Base-by-base conservation (phyloP, 495 filamentous ascomycete species). In the Tuber melanosporum region DNA sequence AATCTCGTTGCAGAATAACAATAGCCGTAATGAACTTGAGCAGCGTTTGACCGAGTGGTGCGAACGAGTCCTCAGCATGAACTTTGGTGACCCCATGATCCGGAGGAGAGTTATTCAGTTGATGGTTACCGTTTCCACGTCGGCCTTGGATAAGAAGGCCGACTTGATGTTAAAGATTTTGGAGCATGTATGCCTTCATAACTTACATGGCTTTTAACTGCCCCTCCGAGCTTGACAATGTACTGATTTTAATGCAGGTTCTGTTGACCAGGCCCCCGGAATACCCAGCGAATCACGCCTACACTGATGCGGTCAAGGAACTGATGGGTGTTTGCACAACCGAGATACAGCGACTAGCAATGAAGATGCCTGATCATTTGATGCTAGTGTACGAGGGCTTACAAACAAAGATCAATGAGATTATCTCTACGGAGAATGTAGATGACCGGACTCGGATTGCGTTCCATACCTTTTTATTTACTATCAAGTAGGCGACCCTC, bases 241-340 rank as follows among this genome's bases (percentile, higher is more conserved):
- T 7, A 70, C 81, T 83, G 4, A 78, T 45, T 39, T 66, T n/a
- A 14, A 22, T 69, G 75, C 22, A 83, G 81, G 93, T 96, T 75
- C 89, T 99, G 43, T 91, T 94, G 84, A 93, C 92, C 43, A 89
- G 90, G 79, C 90, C 92, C 41, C 87, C 88, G 9, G 89, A 93
- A 52, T 87, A 92, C 70, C 89, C 91, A 0, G 88, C 89, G 42
- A 89, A 90, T 79, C 87, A 88, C 41, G 85, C 88, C 39, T 98
- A 95, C 85, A 92, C 91, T 9, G 96, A 98, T 76, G 93, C 95
- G n/a, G 91, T 97, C 41, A 93, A 93, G 76, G 92, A 95, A 73
- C 87, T 99, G 3, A 93, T 97, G 83, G 88, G 86, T 0, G 87
- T 94, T 76, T 91, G 93, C 74, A 93, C 92, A 84, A 89, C 93